Percentiles rank a stretch among this genome's conserved stretches.
Evolutionary conservation across 208 protist species (phyloP).

Genomic region (Trypanosoma lewisi): DNA sequence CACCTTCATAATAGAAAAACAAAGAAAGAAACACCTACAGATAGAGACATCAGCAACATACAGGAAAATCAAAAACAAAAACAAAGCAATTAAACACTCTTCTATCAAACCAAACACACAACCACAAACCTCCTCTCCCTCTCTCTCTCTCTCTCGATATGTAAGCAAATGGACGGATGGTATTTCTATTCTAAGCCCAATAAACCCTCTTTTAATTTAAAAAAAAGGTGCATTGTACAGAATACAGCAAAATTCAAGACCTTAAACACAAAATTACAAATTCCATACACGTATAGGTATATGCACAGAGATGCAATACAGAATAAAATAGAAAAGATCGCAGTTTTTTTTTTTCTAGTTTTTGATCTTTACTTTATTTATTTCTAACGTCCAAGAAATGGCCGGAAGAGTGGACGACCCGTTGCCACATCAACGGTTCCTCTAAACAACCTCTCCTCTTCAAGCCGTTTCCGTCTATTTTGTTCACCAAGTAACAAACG

Average conservation of each 20-base stretch:
- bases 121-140: not conserved
- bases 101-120: too few species aligned
- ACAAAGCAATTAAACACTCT: too few species aligned
- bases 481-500: constrained; percentile 26
- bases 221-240: too few species aligned
- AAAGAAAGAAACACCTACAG: not conserved
- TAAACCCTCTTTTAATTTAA: too few species aligned
- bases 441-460: constrained; percentile 17
- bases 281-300: too few species aligned
- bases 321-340: not conserved
- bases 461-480: constrained; percentile 23
- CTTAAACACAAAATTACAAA: too few species aligned
- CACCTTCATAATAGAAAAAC: not conserved
- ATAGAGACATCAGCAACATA: constrained; percentile 15
- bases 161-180: too few species aligned
- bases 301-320: too few species aligned
- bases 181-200: too few species aligned
- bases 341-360: constrained; percentile 1
- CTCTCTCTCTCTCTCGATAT: not conserved
- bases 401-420: constrained; percentile 20
- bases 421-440: constrained; percentile 21
- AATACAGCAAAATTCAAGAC: too few species aligned
- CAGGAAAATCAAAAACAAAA: constrained; percentile 16
- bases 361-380: not conserved
- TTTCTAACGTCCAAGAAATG: constrained; percentile 34